Conservation (phyloP, 345 rosid species). For the Eucalyptus sp. region DNA sequence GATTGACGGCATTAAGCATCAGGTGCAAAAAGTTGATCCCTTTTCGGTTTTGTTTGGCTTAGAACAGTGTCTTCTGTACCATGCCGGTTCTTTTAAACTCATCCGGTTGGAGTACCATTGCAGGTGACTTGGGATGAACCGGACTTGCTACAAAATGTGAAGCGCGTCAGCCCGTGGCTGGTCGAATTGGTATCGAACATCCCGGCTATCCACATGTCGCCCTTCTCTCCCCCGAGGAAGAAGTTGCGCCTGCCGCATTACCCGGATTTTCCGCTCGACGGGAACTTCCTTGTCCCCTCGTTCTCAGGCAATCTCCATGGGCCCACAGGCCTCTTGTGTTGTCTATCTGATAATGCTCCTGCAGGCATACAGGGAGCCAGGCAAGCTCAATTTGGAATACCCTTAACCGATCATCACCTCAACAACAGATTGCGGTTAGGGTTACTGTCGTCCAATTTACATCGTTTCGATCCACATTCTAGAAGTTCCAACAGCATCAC, state of each 20-base stretch:
- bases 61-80: not conserved
- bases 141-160: slow-evolving; percentile 83
- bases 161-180: slow-evolving; percentile 86
- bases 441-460: slow-evolving; percentile 43
- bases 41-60: not conserved
- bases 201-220: slow-evolving; percentile 57
- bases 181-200: slow-evolving; percentile 80
- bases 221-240: slow-evolving; percentile 81
- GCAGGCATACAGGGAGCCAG: slow-evolving; percentile 99
- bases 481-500: slow-evolving; percentile 24
- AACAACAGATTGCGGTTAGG: slow-evolving; percentile 46
- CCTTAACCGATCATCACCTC: slow-evolving; percentile 58
- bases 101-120: not conserved
- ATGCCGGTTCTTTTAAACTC: not conserved
- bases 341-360: slow-evolving; percentile 59
- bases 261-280: slow-evolving; percentile 42
- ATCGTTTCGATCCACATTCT: slow-evolving; percentile 25
- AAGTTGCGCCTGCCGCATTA: slow-evolving; percentile 61
- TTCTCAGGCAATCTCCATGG: slow-evolving; percentile 40
- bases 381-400: slow-evolving; percentile 81
- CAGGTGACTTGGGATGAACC: slow-evolving; percentile 99
- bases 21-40: not conserved
- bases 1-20: not conserved
- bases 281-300: slow-evolving; percentile 39
- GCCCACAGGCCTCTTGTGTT: slow-evolving; percentile 41